Evolutionary conservation across 352 stramenopile genomes (phyloP).

Genomic region (Thalassiosira hispida): DNA sequence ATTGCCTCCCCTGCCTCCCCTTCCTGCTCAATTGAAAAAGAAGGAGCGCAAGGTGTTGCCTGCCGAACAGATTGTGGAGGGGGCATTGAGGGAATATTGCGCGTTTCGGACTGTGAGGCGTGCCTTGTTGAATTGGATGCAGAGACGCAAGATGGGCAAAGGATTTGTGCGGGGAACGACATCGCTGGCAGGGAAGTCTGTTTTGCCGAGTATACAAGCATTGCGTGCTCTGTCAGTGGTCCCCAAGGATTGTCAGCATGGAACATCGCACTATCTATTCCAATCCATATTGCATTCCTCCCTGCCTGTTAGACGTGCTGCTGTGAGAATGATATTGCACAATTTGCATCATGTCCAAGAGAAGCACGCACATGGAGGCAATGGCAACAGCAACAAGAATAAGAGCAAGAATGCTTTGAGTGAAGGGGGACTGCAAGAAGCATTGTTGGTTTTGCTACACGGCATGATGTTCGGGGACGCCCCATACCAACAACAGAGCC

Average conservation of each 20-base stretch:
- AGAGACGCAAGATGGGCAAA: neutral
- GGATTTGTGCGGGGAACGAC: neutral
- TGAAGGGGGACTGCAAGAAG: constrained; percentile 16
- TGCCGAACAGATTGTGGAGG: constrained; percentile 16
- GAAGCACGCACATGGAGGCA: neutral
- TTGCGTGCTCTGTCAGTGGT: no score
- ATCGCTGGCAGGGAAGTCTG: neutral
- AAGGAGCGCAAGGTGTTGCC: constrained; percentile 7
- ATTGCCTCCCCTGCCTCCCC: constrained; percentile 26
- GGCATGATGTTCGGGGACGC: constrained; percentile 31
- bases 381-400: constrained; percentile 3
- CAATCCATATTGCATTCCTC: constrained; percentile 49
- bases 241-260: constrained; percentile 4
- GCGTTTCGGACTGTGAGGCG: constrained; percentile 29
- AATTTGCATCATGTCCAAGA: constrained; percentile 25
- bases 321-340: constrained; percentile 33
- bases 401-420: neutral
- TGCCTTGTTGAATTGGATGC: constrained; percentile 31
- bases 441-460: constrained; percentile 34
- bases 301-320: constrained; percentile 32
- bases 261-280: constrained; percentile 54
- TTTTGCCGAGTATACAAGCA: no score
- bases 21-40: neutral
- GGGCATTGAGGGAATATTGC: constrained; percentile 37
- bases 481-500: constrained; percentile 22